A percentile compares a stretch with the other conserved stretches of the same genome.
Conservation (phyloP, 2,329 filamentous ascomycete genomes). For the Pseudocercospora macadamiae region DNA sequence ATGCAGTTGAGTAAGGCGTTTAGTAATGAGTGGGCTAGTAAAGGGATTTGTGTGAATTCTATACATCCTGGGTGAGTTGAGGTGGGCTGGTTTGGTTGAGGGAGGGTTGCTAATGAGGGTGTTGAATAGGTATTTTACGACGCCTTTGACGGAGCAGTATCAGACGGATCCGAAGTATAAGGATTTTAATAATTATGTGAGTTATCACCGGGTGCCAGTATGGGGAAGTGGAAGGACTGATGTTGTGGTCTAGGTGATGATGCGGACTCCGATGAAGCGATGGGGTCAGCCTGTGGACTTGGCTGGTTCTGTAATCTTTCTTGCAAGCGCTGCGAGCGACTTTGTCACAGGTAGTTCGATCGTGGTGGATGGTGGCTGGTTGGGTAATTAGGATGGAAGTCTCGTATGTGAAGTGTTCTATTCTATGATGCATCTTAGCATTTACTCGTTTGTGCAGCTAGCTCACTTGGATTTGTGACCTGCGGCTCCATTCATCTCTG, state of each 20-base stretch:
- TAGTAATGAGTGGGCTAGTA: conserved; percentile 78
- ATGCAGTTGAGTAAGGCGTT: conserved; percentile 82
- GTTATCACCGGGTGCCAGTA: background rate
- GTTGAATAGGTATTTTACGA: conserved; percentile 26
- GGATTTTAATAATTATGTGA: conserved; percentile 68
- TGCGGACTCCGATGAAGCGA: conserved; percentile 77
- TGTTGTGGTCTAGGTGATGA: conserved; percentile 45
- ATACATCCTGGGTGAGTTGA: conserved; percentile 70
- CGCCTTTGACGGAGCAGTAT: conserved; percentile 31
- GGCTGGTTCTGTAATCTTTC: conserved; percentile 75
- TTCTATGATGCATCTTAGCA: background rate
- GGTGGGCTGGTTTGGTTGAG: background rate
- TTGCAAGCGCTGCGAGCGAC: conserved; percentile 72
- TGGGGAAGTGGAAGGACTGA: background rate
- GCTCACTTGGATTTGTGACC: background rate
- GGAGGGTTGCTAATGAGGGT: conserved; percentile 56
- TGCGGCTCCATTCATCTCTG: background rate
- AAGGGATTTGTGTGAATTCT: conserved; percentile 79
- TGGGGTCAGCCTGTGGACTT: conserved; percentile 87
- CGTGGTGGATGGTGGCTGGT: conserved; percentile 78
- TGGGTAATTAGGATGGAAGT: conserved; percentile 7
- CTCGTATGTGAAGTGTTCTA: background rate
- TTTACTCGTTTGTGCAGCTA: background rate
- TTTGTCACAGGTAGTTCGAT: conserved; percentile 82
- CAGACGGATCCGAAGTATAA: conserved; percentile 31